A percentile compares a stretch with the other conserved stretches of the same genome.
These are phyloP conservation scores for Mycena venus DNA, from an alignment of 768 basidiomycete genomes.

Conservation along the genomic window DNA sequence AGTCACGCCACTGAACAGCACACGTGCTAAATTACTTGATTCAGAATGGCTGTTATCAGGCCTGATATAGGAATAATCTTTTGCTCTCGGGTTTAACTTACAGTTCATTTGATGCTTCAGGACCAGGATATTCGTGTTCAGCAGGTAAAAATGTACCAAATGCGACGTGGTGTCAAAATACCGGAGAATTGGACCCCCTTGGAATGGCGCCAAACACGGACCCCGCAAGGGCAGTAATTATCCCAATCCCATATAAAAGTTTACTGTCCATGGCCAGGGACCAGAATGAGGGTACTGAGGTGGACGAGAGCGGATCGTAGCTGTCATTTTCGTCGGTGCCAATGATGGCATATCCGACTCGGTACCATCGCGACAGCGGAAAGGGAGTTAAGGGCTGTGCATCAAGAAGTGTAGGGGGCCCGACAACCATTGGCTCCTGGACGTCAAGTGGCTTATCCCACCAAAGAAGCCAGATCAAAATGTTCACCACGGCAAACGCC, in stretches of 20 bases:
- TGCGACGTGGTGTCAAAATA: too few species aligned
- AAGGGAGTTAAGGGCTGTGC: background rate
- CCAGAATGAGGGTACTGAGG: conserved; percentile 1
- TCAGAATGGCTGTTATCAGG: too few species aligned
- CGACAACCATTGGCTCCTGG: conserved; percentile 33
- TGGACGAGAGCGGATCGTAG: background rate
- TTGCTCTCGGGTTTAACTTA: too few species aligned
- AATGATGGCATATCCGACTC: background rate
- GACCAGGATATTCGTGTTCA: too few species aligned
- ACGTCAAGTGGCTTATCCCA: conserved; percentile 56
- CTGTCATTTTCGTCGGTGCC: background rate
- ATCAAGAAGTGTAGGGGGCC: background rate
- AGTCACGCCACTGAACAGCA: too few species aligned
- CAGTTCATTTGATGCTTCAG: too few species aligned
- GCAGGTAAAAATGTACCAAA: too few species aligned
- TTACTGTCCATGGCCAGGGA: background rate
- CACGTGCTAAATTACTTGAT: too few species aligned
- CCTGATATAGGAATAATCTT: too few species aligned
- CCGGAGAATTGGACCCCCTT: too few species aligned
- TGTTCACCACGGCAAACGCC: conserved; percentile 48
- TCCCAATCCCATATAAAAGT: background rate
- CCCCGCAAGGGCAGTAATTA: background rate
- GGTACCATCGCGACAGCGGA: background rate
- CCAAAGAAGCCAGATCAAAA: conserved; percentile 40
- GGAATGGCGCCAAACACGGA: too few species aligned